These are phyloP conservation scores for Capillidium heterosporum DNA, from an alignment of 371 early-diverging fungal genomes.

Conservation along the genomic window DNA sequence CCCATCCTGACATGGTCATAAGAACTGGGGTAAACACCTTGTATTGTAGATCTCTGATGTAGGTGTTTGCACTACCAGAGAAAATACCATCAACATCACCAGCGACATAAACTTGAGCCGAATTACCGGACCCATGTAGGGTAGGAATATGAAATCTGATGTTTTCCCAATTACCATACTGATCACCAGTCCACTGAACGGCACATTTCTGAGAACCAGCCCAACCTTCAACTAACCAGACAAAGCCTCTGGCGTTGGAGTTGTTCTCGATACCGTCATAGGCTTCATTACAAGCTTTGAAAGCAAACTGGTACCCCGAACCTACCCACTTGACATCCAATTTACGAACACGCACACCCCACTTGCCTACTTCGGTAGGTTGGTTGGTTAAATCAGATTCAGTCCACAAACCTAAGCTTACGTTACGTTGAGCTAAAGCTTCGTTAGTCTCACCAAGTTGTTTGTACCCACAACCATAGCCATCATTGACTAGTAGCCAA, in stretches of 20 bases:
- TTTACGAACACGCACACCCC: not conserved
- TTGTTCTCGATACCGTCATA: not conserved
- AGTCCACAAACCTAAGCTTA: not conserved
- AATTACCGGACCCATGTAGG: not conserved
- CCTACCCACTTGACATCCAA: not conserved
- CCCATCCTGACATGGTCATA: not conserved
- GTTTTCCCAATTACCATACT: not conserved
- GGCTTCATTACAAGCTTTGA: not conserved
- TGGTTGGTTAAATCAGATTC: not conserved
- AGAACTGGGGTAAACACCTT: not conserved
- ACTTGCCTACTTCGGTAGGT: conserved; percentile 1
- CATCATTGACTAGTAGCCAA: conserved; percentile 2
- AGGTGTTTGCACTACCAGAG: not conserved
- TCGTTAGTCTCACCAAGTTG: not conserved
- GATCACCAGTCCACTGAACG: not conserved
- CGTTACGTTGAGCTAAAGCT: not conserved
- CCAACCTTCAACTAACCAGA: not conserved
- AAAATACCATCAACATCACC: conserved; percentile 3
- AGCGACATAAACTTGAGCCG: not conserved
- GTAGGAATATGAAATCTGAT: not conserved
- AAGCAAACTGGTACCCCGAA: not conserved
- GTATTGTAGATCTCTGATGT: not conserved
- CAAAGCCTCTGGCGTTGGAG: not conserved
- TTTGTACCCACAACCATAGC: not conserved
- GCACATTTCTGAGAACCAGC: conserved; percentile 1